These are phyloP conservation scores for Sphagnum contortum DNA, from an alignment of 225 moss, liverwort and hornwort genomes.

Conservation along the genomic window DNA sequence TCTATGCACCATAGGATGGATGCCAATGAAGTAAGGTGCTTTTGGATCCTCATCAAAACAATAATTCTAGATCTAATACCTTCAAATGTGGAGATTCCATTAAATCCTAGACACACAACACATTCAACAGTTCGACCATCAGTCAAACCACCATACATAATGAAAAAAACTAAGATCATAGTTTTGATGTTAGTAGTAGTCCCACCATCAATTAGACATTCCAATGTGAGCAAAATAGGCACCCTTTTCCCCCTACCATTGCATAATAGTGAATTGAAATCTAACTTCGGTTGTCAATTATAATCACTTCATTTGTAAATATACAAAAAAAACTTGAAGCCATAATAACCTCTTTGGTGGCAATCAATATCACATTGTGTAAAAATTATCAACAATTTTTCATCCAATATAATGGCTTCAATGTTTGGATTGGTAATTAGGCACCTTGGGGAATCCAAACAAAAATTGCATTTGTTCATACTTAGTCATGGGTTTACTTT, in stretches of 20 bases:
- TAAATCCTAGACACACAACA: not conserved
- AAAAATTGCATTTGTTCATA: not conserved
- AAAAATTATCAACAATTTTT: not conserved
- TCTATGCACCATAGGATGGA: not conserved
- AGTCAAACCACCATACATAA: not conserved
- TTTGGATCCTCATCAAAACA: not conserved
- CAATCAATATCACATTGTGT: not conserved
- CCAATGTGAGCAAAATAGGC: not conserved
- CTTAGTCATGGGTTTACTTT: not conserved
- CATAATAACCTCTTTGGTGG: not conserved
- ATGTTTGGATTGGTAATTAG: not conserved
- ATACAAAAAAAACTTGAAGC: not conserved
- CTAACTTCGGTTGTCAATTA: not conserved
- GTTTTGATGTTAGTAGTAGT: not conserved
- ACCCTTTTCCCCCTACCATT: not conserved
- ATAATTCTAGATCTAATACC: not conserved
- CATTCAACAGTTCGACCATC: not conserved
- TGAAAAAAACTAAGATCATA: not conserved
- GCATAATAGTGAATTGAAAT: not conserved
- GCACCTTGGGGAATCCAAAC: not conserved
- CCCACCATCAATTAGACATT: not conserved
- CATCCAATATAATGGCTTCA: not conserved
- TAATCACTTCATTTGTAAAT: slow-evolving; percentile 1
- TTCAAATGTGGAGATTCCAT: not conserved
- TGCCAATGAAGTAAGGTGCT: not conserved